Conservation (phyloP, 176 grass and related monocot genomes). For the barley (Hordeum vulgare) region DNA sequence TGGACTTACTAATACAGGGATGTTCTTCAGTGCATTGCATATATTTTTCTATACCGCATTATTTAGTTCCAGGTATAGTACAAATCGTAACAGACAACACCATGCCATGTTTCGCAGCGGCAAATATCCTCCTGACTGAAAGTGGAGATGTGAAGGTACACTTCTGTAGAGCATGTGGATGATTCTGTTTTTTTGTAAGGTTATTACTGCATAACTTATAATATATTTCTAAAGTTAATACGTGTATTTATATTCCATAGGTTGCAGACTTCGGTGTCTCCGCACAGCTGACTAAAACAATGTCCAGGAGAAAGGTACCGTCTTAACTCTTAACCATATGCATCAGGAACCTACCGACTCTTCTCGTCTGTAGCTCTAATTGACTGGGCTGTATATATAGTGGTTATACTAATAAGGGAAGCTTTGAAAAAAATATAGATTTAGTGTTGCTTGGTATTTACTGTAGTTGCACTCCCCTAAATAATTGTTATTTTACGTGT, state of each 20-base stretch:
- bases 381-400: background rate
- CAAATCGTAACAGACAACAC: conserved; percentile 9
- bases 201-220: background rate
- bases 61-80: background rate
- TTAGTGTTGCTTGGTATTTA: background rate
- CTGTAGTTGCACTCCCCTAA: background rate
- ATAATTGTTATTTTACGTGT: conserved; percentile 3
- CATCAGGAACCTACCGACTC: background rate
- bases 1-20: background rate
- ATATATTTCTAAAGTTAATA: conserved; percentile 6
- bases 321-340: conserved; percentile 23
- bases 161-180: background rate
- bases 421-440: background rate
- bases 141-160: conserved; percentile 98
- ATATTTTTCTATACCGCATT: background rate
- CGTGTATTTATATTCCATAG: conserved; percentile 34
- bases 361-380: background rate
- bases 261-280: conserved; percentile 99
- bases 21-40: background rate
- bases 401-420: conserved; percentile 14
- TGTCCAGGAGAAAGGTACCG: conserved; percentile 97
- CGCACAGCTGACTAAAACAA: conserved; percentile 98
- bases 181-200: conserved; percentile 17
- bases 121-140: conserved; percentile 96
- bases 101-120: conserved; percentile 67